Conservation (phyloP, 495 filamentous ascomycete species). For the Aspergillus egyptiacus region DNA sequence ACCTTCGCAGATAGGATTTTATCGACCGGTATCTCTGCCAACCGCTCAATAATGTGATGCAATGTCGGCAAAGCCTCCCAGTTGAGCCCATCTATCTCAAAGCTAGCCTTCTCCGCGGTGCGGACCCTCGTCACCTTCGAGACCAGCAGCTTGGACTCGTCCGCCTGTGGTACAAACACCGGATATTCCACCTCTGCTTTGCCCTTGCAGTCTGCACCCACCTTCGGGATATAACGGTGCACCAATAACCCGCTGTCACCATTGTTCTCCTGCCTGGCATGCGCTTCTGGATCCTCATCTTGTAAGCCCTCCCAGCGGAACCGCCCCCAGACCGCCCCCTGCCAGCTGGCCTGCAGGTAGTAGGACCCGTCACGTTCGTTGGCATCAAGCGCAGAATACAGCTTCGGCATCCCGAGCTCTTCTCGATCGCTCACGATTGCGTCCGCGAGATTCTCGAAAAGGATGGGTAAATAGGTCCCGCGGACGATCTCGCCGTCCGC, state of each 20-base stretch:
- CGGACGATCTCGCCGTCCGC: constrained; percentile 39
- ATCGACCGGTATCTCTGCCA: constrained; percentile 50
- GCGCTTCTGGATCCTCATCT: constrained; percentile 23
- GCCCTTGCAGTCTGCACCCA: constrained; percentile 34
- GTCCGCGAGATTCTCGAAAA: constrained; percentile 50
- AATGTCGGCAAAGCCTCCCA: constrained; percentile 49
- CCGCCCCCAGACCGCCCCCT: constrained; percentile 40
- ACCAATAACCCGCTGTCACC: constrained; percentile 37
- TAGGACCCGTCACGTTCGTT: constrained; percentile 31
- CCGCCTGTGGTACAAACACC: constrained; percentile 35
- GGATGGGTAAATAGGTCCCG: constrained; percentile 49
- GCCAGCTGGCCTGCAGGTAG: constrained; percentile 40
- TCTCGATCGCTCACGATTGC: constrained; percentile 49
- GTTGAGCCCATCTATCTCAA: constrained; percentile 39
- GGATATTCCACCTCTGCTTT: constrained; percentile 44
- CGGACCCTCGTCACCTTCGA: constrained; percentile 28
- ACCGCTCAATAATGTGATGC: constrained; percentile 44
- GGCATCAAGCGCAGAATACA: constrained; percentile 45
- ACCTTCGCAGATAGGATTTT: constrained; percentile 47
- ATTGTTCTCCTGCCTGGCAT: constrained; percentile 27
- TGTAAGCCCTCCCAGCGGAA: constrained; percentile 37
- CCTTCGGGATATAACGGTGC: constrained; percentile 44
- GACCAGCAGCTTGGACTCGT: constrained; percentile 29
- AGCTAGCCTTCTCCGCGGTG: constrained; percentile 34
- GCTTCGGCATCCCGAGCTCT: constrained; percentile 53